Conservation (phyloP, 2,329 filamentous ascomycete genomes). For the Fusarium mangiferae region DNA sequence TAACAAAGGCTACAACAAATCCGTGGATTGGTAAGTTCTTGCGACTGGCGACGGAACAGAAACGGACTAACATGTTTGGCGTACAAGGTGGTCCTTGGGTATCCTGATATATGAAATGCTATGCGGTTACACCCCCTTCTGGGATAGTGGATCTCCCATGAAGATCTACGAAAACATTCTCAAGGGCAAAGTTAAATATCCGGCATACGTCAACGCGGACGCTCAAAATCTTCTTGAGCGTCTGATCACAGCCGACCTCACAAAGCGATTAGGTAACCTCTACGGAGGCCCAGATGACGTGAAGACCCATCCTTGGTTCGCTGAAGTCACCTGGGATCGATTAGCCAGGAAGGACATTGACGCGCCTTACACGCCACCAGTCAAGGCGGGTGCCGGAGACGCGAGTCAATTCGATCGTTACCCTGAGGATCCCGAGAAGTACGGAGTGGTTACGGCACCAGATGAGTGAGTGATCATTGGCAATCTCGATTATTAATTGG, state of each 20-base stretch:
- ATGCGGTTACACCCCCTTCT: conserved; percentile 98
- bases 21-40: conserved; percentile 90
- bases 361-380: conserved; percentile 95
- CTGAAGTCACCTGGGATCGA: conserved; percentile 97
- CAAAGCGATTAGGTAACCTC: conserved; percentile 93
- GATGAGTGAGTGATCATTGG: conserved; percentile 76
- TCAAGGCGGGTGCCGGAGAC: conserved; percentile 92
- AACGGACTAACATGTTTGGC: conserved; percentile 13
- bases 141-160: conserved; percentile 97
- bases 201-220: conserved; percentile 92
- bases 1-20: conserved; percentile 99
- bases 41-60: not conserved
- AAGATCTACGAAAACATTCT: conserved; percentile 99
- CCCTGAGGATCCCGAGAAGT: conserved; percentile 94
- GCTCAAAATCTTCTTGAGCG: conserved; percentile 92
- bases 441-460: conserved; percentile 75
- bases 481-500: not conserved
- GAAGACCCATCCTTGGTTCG: conserved; percentile 95
- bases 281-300: conserved; percentile 92
- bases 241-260: conserved; percentile 93
- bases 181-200: conserved; percentile 95
- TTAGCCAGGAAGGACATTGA: conserved; percentile 96
- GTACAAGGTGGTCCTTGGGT: conserved; percentile 90
- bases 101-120: conserved; percentile 99
- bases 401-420: conserved; percentile 98